Conservation (phyloP, 345 rosid species). For the Citrus cavaleriei region DNA sequence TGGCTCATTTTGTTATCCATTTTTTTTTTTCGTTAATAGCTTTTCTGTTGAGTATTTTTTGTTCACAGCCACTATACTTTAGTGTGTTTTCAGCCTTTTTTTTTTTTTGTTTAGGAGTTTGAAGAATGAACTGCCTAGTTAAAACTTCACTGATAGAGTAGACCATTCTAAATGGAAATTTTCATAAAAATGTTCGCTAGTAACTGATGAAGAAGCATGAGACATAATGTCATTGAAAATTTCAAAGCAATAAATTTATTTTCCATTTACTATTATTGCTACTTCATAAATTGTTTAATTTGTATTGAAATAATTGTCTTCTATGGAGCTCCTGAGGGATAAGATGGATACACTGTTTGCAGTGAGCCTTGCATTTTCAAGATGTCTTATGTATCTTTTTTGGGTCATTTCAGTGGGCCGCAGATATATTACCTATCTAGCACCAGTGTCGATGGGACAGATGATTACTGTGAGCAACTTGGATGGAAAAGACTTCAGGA, state of each 20-base stretch:
- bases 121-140: not conserved
- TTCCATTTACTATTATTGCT: not conserved
- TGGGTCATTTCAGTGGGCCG: constrained; percentile 48
- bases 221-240: not conserved
- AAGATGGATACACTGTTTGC: not conserved
- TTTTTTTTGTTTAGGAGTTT: not conserved
- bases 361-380: not conserved
- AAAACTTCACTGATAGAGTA: not conserved
- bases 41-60: not conserved
- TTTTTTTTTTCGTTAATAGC: not conserved
- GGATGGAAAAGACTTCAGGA: constrained; percentile 77
- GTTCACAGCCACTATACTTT: not conserved
- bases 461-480: constrained; percentile 63
- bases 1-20: not conserved
- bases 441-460: constrained; percentile 55
- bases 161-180: not conserved
- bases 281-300: not conserved
- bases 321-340: not conserved
- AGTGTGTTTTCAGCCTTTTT: not conserved
- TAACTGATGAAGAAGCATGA: not conserved
- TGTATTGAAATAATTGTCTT: not conserved
- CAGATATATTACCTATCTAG: constrained; percentile 75
- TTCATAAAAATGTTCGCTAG: not conserved
- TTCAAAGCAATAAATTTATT: not conserved
- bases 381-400: not conserved